A percentile compares a stretch with the other conserved stretches of the same genome.
phyloP scores from a whole-genome alignment of 768 basidiomycete species.

The Pholiota microspora region DNA sequence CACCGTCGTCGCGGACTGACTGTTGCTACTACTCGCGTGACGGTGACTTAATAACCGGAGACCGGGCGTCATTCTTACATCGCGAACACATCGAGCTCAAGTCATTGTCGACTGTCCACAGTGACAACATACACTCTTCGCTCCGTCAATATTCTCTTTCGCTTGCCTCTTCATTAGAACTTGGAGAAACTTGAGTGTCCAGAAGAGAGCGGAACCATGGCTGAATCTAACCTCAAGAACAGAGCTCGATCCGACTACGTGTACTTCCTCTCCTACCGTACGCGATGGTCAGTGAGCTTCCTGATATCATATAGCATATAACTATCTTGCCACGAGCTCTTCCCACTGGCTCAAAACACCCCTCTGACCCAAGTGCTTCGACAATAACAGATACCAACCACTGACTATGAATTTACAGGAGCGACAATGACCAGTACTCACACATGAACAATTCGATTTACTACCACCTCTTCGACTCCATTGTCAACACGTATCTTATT shows the following conservation, averaged over 20 bases:
- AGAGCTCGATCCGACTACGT: constrained; percentile 51
- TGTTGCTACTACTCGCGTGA: no score
- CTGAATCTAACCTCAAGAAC: constrained; percentile 29
- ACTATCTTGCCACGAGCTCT: neutral
- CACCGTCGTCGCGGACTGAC: no score
- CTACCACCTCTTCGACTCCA: constrained; percentile 79
- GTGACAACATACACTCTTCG: no score
- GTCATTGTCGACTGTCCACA: no score
- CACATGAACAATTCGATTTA: constrained; percentile 83
- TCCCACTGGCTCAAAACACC: neutral
- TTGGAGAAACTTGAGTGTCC: no score
- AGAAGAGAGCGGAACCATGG: no score
- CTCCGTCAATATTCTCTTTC: no score
- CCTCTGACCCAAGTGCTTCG: neutral
- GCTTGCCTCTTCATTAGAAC: no score
- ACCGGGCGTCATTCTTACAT: no score
- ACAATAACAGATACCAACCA: neutral
- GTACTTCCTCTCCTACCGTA: constrained; percentile 61
- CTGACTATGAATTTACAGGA: constrained; percentile 43
- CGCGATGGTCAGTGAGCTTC: constrained; percentile 57
- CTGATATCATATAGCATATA: neutral
- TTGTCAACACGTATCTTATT: constrained; percentile 79
- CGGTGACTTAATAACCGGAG: no score
- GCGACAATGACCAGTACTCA: constrained; percentile 83
- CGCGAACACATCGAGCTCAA: no score